These are phyloP conservation scores for Jamesozyma gamospora DNA, from an alignment of 805 yeast genomes.

Conservation along the genomic window DNA sequence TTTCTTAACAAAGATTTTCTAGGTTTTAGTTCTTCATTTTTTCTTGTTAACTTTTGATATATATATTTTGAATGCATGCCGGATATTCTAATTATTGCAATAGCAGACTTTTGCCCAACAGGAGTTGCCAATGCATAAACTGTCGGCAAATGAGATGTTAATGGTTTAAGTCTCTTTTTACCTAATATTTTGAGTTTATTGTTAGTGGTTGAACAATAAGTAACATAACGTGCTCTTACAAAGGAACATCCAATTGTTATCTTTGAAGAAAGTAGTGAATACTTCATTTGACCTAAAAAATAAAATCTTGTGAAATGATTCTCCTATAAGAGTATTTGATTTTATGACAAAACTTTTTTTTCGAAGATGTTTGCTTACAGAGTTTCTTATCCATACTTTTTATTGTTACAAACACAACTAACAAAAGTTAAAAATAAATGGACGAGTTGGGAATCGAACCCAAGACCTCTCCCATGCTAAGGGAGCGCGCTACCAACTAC, in stretches of 20 bases:
- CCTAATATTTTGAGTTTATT: neutral
- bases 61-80: slow-evolving; percentile 53
- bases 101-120: slow-evolving; percentile 63
- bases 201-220: no score
- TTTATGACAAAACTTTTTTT: neutral
- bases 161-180: neutral
- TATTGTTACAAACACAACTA: neutral
- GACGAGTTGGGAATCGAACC: slow-evolving; percentile 62
- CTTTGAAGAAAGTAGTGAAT: no score
- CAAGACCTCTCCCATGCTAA: slow-evolving; percentile 52
- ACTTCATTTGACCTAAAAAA: no score
- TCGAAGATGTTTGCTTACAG: neutral
- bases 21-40: slow-evolving; percentile 32
- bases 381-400: neutral
- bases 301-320: neutral
- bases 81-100: slow-evolving; percentile 74
- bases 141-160: slow-evolving; percentile 40
- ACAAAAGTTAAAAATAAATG: slow-evolving; percentile 31
- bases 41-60: slow-evolving; percentile 37
- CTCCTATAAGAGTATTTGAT: neutral
- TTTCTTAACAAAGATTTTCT: slow-evolving; percentile 50
- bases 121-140: slow-evolving; percentile 87
- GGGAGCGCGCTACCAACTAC: slow-evolving; percentile 79
- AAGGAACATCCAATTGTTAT: no score
- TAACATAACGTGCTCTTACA: no score